These are phyloP conservation scores for Flaveria bidentis DNA, from an alignment of 129 eudicot species.

Conservation along the genomic window DNA sequence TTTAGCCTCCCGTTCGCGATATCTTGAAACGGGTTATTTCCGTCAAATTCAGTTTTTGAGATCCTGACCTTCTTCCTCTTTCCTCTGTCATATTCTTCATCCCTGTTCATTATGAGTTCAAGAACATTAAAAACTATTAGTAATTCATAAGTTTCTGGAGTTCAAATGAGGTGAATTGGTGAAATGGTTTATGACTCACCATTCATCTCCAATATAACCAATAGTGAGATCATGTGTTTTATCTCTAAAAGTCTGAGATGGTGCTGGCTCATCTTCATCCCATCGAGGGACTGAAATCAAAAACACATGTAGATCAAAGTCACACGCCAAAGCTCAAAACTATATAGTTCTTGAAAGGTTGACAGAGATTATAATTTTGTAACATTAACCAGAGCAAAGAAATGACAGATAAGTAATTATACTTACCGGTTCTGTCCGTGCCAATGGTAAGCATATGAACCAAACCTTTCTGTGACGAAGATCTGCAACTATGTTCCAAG, in stretches of 20 bases:
- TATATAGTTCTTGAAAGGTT: neutral
- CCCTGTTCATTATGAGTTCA: conserved; percentile 53
- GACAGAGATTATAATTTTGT: neutral
- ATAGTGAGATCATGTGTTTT: conserved; percentile 35
- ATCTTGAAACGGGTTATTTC: conserved; percentile 83
- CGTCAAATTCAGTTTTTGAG: conserved; percentile 50
- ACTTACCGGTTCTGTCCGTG: conserved; percentile 59
- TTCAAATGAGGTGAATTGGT: neutral
- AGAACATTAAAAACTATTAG: neutral
- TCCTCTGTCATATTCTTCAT: conserved; percentile 85
- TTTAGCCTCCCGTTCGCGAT: conserved; percentile 58
- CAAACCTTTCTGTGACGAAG: conserved; percentile 34
- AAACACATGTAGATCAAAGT: neutral
- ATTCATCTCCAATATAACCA: conserved; percentile 81
- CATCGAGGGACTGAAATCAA: conserved; percentile 64
- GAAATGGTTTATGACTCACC: conserved; percentile 52
- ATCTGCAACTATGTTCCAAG: conserved; percentile 11
- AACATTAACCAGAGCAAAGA: neutral
- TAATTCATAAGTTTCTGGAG: neutral
- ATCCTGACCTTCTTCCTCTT: conserved; percentile 71
- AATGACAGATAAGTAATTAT: neutral
- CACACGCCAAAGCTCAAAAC: neutral
- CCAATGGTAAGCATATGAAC: conserved; percentile 70
- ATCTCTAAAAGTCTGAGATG: conserved; percentile 26
- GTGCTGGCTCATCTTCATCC: conserved; percentile 50